phyloP scores from a whole-genome alignment of 2,329 filamentous ascomycete species.

The Monosporascus sp. region DNA sequence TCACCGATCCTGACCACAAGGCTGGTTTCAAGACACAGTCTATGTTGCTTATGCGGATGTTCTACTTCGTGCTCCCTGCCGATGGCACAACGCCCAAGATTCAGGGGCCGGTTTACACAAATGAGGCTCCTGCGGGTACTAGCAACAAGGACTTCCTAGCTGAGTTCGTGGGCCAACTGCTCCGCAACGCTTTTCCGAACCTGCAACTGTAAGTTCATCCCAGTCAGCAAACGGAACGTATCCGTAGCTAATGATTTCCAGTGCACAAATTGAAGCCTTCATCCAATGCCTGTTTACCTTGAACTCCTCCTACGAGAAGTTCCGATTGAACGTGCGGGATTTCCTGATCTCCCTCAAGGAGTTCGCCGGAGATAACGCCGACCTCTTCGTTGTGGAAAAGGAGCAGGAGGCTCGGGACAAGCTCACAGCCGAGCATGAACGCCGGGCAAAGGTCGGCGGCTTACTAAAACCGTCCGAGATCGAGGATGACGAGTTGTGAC shows the following conservation, averaged over 20 bases:
- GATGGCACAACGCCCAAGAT: conserved; percentile 73
- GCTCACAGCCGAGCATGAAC: conserved; percentile 83
- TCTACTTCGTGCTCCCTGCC: conserved; percentile 82
- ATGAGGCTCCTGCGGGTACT: conserved; percentile 78
- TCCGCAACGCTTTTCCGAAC: conserved; percentile 90
- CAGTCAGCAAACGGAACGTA: not conserved
- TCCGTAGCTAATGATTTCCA: conserved; percentile 39
- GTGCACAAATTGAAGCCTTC: conserved; percentile 81
- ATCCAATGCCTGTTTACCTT: conserved; percentile 83
- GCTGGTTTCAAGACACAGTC: conserved; percentile 98
- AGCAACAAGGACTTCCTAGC: conserved; percentile 86
- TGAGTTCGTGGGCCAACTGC: conserved; percentile 77
- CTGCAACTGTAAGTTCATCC: conserved; percentile 67
- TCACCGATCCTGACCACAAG: conserved; percentile 97
- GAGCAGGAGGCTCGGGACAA: conserved; percentile 85
- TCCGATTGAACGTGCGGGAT: conserved; percentile 92
- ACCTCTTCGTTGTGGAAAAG: conserved; percentile 89
- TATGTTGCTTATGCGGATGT: conserved; percentile 88
- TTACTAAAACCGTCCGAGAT: conserved; percentile 96
- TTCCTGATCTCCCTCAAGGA: conserved; percentile 97
- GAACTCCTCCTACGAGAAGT: conserved; percentile 86
- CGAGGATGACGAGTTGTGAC: conserved; percentile 88
- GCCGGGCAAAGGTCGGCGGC: conserved; percentile 90
- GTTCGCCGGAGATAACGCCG: conserved; percentile 91
- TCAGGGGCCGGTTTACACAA: conserved; percentile 83